These are phyloP conservation scores for Vitis hybrid DNA, from an alignment of 177 flowering plant genomes.

Conservation along the genomic window DNA sequence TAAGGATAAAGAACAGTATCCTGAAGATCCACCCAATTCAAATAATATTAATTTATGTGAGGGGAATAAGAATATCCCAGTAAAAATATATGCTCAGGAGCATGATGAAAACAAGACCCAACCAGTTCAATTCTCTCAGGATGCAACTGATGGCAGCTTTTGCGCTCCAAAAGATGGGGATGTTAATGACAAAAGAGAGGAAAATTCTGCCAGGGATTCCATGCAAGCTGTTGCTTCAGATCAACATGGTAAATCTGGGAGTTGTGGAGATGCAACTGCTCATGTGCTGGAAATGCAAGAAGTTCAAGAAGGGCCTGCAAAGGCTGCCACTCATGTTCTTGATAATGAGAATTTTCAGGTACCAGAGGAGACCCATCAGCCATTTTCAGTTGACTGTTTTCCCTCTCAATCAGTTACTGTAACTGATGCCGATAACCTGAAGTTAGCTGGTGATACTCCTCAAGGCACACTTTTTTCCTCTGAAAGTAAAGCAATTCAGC, in stretches of 20 bases:
- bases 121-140: constrained; percentile 14
- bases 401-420: constrained; percentile 10
- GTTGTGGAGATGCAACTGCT: constrained; percentile 6
- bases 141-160: constrained; percentile 14
- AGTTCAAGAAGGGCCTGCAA: constrained; percentile 15
- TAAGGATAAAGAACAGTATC: constrained; percentile 35
- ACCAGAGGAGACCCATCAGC: constrained; percentile 11
- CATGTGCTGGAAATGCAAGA: constrained; percentile 12
- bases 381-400: constrained; percentile 4
- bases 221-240: constrained; percentile 12
- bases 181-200: constrained; percentile 17
- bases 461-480: constrained; percentile 3
- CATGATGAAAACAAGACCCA: constrained; percentile 18
- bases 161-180: constrained; percentile 15
- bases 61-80: constrained; percentile 12
- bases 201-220: constrained; percentile 10
- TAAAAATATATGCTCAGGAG: constrained; percentile 13
- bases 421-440: constrained; percentile 13
- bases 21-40: constrained; percentile 26
- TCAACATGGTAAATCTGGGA: constrained; percentile 20
- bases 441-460: constrained; percentile 22
- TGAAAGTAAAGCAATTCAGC: constrained; percentile 11
- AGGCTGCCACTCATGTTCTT: constrained; percentile 3
- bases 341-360: constrained; percentile 18
- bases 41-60: constrained; percentile 24